Evolutionary conservation across 139 green algal species (phyloP).

Genomic region (Coccomyxa sp.): DNA sequence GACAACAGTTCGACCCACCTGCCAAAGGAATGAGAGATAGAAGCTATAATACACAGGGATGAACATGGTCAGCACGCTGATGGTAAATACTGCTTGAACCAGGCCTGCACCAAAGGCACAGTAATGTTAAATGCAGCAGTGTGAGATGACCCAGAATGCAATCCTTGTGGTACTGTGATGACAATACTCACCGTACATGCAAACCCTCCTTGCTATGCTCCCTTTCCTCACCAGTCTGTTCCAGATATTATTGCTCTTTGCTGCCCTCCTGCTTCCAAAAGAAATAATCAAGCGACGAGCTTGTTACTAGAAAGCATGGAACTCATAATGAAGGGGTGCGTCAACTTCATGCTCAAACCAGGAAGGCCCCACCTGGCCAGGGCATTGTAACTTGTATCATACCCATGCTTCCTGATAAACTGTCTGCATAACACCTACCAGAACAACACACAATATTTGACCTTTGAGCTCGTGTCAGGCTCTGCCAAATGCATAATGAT

Average conservation of each 20-base stretch:
- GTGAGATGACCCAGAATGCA: background rate
- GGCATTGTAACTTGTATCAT: slow-evolving; percentile 57
- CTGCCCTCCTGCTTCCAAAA: slow-evolving; percentile 23
- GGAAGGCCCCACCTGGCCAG: slow-evolving; percentile 18
- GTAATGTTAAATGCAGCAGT: background rate
- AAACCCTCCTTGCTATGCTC: slow-evolving; percentile 23
- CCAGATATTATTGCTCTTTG: slow-evolving; percentile 53
- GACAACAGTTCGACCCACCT: slow-evolving; percentile 9
- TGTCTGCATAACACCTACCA: slow-evolving; percentile 33
- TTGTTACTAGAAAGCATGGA: too few species aligned
- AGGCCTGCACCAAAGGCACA: slow-evolving; percentile 7
- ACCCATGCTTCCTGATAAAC: slow-evolving; percentile 31
- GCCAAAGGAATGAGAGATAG: slow-evolving; percentile 21
- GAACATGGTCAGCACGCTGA: slow-evolving; percentile 20
- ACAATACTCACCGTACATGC: slow-evolving; percentile 27
- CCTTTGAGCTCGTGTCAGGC: background rate
- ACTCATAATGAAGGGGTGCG: too few species aligned
- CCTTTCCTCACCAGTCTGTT: slow-evolving; percentile 46
- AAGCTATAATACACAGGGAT: slow-evolving; percentile 31
- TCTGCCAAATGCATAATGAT: background rate
- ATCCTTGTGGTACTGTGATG: background rate
- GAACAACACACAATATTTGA: background rate
- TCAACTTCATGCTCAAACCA: background rate
- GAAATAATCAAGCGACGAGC: too few species aligned
- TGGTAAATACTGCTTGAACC: slow-evolving; percentile 47